Evolutionary conservation across 352 stramenopile species (phyloP), one percentile per base, ranked within the genome.

Genomic region (Phytophthora lateralis): DNA sequence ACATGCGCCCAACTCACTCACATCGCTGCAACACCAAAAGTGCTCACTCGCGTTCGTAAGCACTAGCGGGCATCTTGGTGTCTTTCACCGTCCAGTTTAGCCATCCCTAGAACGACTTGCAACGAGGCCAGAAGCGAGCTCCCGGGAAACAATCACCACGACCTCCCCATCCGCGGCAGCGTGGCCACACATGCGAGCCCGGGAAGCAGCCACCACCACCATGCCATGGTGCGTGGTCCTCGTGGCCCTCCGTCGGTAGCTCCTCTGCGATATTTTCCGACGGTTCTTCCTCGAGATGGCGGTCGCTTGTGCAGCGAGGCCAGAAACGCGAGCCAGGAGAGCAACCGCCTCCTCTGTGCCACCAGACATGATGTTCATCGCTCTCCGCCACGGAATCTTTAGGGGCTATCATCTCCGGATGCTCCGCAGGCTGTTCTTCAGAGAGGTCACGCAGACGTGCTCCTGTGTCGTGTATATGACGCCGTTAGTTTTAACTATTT

Each of bases 111-210:
- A 56, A 56, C 8, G 35, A 38, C 35, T 27, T 56, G 49, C 49
- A 57, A 11, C 49, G 15, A 47, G 49, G 49, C 35, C 37, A 55
- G 15, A 55, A 38, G 35, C 48, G 35, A 6, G 48, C 46, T 6
- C 44, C 44, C 4, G 21, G 43, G 27, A 39, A 51, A 30, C 44
- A 51, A 15, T 38, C 44, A 9, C 44, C 44, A 34, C 41, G 41
- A 30, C 7, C n/a, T 30, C 41, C 41, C 41, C 41, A 48, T 8
- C 42, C 42, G 12, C 42, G 42, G 27, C 44, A 51, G 37, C 44
- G 44, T 21, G 44, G 44, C 44, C 44, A 51, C 14, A 38, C 6
- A 15, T 10, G 44, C 27, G 44, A 51, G 6, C 48, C 48, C 34
- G 9, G 48, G 32, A 21, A 55, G 34, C 48, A 55, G 17, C 48